These are phyloP conservation scores for Dothistroma pini DNA, from an alignment of 2,329 filamentous ascomycete genomes.

Conservation along the genomic window DNA sequence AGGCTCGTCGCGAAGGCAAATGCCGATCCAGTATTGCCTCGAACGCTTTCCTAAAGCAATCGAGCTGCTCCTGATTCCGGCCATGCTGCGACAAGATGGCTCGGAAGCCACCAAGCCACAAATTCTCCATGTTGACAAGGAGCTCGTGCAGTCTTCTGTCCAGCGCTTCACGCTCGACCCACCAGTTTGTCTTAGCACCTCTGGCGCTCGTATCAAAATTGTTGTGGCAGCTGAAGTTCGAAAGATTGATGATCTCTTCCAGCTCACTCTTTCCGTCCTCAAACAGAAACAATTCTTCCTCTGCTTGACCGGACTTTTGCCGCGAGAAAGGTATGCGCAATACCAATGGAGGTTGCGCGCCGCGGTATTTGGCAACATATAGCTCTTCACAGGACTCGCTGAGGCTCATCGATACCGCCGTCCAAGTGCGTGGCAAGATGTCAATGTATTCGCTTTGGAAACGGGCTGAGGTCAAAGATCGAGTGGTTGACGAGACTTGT, in stretches of 20 bases:
- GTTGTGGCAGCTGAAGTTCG: constrained; percentile 79
- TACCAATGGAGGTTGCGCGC: constrained; percentile 74
- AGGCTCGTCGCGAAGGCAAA: constrained; percentile 70
- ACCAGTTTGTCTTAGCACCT: constrained; percentile 80
- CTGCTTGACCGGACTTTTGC: constrained; percentile 74
- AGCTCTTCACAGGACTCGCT: constrained; percentile 81
- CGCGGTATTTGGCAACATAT: constrained; percentile 79
- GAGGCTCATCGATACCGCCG: constrained; percentile 77
- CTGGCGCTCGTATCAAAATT: constrained; percentile 68
- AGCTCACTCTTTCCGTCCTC: constrained; percentile 75
- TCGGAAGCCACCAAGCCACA: constrained; percentile 93
- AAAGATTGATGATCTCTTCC: constrained; percentile 72
- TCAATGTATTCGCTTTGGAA: constrained; percentile 83
- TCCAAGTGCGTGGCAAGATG: constrained; percentile 79
- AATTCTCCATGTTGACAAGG: constrained; percentile 79
- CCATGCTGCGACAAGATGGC: constrained; percentile 82
- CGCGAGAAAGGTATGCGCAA: constrained; percentile 80
- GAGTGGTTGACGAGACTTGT: constrained; percentile 10
- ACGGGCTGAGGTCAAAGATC: constrained; percentile 34
- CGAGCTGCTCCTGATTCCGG: constrained; percentile 61
- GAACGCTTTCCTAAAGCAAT: constrained; percentile 73
- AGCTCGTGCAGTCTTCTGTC: constrained; percentile 74
- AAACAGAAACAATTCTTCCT: constrained; percentile 79
- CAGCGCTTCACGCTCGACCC: constrained; percentile 76
- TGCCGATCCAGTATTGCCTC: constrained; percentile 76